Evolutionary conservation across 140 eudicot species (phyloP), one percentile per base, ranked within the genome.

Genomic region (Ambrosia hybrid): DNA sequence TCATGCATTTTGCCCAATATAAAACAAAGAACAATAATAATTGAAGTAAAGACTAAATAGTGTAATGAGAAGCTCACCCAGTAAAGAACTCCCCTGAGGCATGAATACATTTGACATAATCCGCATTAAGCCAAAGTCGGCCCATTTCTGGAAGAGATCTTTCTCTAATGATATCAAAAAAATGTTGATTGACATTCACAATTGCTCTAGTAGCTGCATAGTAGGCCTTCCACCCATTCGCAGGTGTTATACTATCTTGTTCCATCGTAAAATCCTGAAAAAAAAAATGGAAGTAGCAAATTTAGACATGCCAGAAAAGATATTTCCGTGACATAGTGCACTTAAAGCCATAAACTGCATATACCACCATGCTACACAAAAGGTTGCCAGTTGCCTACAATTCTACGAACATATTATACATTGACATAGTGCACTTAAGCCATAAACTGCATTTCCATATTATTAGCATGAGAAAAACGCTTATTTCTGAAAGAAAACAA

Each of bases 221-320:
- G 81, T 94, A 94, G 11, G 99, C 95, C 79, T 94, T 94, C 99
- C 97, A 90, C 64, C 99, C 97, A 21, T 88, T 86, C 37, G 80
- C 83, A 61, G 99, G 99, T 21, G 73, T 82, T 37, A 90, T 59
- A 45, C 57, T 77, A 64, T 83, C 85, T 78, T 94, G 26, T 78
- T 94, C 99, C 80, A 78, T 12, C 0, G 91, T 94, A 74, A 90
- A 87, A 88, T 91, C 97, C 97, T 91, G 77, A 57, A 49, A 49
- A 21, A 57, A 49, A 49, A 21, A 21, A 21, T 21, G 1, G 26
- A 72, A 57, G 43, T 2, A 9, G 30, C 17, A 12, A 45, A 51
- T 52, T 63, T 5, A 70, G 11, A 76, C 57, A 49, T 49, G 45
- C 14, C 12, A 48, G 9, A 62, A 51, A 63, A 6, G 30, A 65